A percentile compares a stretch with the other conserved stretches of the same genome.
Evolutionary conservation across 306 rosid genomes (phyloP).

Genomic region (Aeschynomene evenia): DNA sequence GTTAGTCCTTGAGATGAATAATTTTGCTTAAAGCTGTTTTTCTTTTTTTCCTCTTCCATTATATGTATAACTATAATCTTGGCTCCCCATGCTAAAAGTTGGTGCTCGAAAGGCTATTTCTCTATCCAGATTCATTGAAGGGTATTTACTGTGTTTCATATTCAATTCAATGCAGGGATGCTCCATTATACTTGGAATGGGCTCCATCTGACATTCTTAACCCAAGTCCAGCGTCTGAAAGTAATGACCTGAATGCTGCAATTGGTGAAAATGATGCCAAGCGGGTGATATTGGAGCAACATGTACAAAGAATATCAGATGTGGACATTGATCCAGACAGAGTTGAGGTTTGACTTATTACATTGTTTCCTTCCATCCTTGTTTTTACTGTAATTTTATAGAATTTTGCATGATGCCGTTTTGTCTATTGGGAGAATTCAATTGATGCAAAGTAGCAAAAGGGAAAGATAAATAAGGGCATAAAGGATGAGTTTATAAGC

Average conservation of each 20-base stretch:
- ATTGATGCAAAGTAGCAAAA: not conserved
- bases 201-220: slow-evolving; percentile 78
- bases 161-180: slow-evolving; percentile 58
- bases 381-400: slow-evolving; percentile 6
- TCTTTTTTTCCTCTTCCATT: not conserved
- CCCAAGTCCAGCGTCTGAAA: slow-evolving; percentile 44
- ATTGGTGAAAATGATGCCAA: slow-evolving; percentile 68
- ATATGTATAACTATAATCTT: not conserved
- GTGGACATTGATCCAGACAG: slow-evolving; percentile 81
- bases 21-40: not conserved
- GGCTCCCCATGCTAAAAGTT: not conserved
- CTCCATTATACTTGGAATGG: slow-evolving; percentile 92
- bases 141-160: slow-evolving; percentile 26
- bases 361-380: not conserved
- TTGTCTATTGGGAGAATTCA: slow-evolving; percentile 2
- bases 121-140: slow-evolving; percentile 15
- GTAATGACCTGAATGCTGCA: slow-evolving; percentile 39
- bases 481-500: not conserved
- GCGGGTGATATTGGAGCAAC: slow-evolving; percentile 59
- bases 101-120: not conserved
- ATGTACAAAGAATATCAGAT: slow-evolving; percentile 58
- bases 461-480: slow-evolving; percentile 3
- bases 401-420: slow-evolving; percentile 4
- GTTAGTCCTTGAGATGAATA: not conserved
- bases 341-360: slow-evolving; percentile 67